Evolutionary conservation across 164 flowering plant genomes (phyloP).

Genomic region (Litsea cubeba): DNA sequence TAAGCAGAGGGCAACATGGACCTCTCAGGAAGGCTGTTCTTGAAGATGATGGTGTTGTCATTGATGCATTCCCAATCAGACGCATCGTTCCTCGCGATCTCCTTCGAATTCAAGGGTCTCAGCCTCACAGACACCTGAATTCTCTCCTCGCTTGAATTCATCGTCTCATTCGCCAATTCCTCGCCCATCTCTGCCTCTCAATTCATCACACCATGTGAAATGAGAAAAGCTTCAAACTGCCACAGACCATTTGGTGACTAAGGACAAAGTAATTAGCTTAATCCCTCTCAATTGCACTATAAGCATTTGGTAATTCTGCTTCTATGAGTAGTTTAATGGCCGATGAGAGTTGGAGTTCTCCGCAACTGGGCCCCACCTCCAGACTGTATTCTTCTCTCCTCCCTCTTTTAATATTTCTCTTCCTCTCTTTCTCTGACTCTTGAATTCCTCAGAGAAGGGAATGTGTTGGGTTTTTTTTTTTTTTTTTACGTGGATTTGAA

Average conservation of each 20-base stretch:
- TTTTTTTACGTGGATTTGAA: too few relatives aligned
- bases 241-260: not conserved
- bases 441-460: not conserved
- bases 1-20: slow-evolving; percentile 79
- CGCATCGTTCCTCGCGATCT: slow-evolving; percentile 58
- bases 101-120: slow-evolving; percentile 92
- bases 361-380: not conserved
- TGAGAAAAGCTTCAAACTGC: not conserved
- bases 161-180: slow-evolving; percentile 18
- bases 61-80: slow-evolving; percentile 98
- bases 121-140: slow-evolving; percentile 88
- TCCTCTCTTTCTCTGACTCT: too few relatives aligned
- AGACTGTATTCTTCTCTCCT: not conserved
- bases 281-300: not conserved
- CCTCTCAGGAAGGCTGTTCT: slow-evolving; percentile 84
- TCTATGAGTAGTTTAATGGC: not conserved
- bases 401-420: not conserved
- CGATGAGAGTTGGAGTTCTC: not conserved
- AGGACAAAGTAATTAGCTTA: not conserved
- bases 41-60: slow-evolving; percentile 66
- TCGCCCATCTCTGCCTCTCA: slow-evolving; percentile 73
- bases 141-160: slow-evolving; percentile 48
- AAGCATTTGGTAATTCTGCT: not conserved
- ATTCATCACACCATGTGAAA: not conserved
- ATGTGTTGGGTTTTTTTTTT: not conserved